Base-by-base conservation (phyloP, 2,329 filamentous ascomycete genomes). In the Fusarium sp. region DNA sequence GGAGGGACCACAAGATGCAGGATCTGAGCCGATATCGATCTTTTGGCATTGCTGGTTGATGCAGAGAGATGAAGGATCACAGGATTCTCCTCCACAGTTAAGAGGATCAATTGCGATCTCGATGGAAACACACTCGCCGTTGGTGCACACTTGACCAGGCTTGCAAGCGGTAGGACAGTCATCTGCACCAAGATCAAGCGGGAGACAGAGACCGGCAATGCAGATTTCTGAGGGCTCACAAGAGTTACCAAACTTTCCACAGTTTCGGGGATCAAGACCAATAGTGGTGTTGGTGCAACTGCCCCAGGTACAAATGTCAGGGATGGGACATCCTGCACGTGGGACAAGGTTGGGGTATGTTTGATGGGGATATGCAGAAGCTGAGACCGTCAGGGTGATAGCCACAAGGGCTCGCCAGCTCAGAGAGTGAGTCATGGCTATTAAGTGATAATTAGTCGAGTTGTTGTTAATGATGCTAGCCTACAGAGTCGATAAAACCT, bases 261-360 rank as follows among this genome's bases (percentile, higher is more conserved):
- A 75, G 18, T 70, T 60, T 8, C 22, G 47, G 1, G 69, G 51
- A 22, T 75, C 73, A 50, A 75, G 58, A 18, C 72, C 73, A 3
- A 75, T 75, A n/a, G 72, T 73, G 2, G 45, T 59, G 22, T 56
- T 70, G 17, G 72, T 75, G 38, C 73, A 75, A 41, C 42, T 64
- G 17, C 55, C 61, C 53, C 26, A 69, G 24, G 44, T 60, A 14
- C 73, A 75, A 7, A 75, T 39, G 18, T 74, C 55, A 7, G 70
- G 55, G 6, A 57, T 8, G 20, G 73, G 60, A 8, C 73, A 75
- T 8, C 56, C 59, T 20, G 54, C 60, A 39, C 72, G 65, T 20
- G 69, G 39, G 14, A 53, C 18, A 20, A 71, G 30, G 9, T 53
- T 32, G 26, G n/a, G 38, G 36, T 18, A 24, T 62, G 12, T 45